A percentile compares a stretch with the other conserved stretches of the same genome.
phyloP scores from a whole-genome alignment of 2,329 filamentous ascomycete genomes.

The Dothideomycetes sp. region DNA sequence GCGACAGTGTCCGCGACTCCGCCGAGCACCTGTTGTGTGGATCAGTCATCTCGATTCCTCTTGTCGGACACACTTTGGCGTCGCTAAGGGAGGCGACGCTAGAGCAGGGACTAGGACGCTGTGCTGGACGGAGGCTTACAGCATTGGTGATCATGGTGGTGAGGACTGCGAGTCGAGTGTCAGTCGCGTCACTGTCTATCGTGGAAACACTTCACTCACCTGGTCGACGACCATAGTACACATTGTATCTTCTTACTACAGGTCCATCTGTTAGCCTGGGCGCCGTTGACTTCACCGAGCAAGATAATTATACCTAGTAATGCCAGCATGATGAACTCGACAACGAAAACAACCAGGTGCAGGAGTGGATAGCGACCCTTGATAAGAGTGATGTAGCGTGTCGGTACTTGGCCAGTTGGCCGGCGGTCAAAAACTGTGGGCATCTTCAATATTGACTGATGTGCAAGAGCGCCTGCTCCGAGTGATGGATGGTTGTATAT shows the following conservation, averaged over 20 bases:
- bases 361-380: constrained; percentile 49
- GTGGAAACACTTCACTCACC: too few relatives aligned
- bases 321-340: constrained; percentile 80
- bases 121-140: too few relatives aligned
- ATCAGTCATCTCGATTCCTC: too few relatives aligned
- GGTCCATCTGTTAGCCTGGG: not conserved
- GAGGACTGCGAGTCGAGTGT: constrained; percentile 50
- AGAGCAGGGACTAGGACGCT: too few relatives aligned
- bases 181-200: too few relatives aligned
- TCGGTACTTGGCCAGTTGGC: not conserved
- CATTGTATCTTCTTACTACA: constrained; percentile 70
- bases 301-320: constrained; percentile 39
- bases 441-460: too few relatives aligned
- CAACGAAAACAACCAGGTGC: constrained; percentile 70
- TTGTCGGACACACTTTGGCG: too few relatives aligned
- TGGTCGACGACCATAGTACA: constrained; percentile 84
- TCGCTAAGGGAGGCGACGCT: not conserved
- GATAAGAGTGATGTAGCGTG: not conserved
- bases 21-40: constrained; percentile 72
- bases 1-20: constrained; percentile 95
- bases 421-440: not conserved
- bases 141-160: constrained; percentile 99
- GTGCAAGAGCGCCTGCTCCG: too few relatives aligned
- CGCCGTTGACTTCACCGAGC: not conserved
- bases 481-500: too few relatives aligned